Percentiles rank a stretch among this genome's conserved stretches.
Evolutionary conservation across 179 eudicot species (phyloP).

Genomic region (Carnegiea gigantea): DNA sequence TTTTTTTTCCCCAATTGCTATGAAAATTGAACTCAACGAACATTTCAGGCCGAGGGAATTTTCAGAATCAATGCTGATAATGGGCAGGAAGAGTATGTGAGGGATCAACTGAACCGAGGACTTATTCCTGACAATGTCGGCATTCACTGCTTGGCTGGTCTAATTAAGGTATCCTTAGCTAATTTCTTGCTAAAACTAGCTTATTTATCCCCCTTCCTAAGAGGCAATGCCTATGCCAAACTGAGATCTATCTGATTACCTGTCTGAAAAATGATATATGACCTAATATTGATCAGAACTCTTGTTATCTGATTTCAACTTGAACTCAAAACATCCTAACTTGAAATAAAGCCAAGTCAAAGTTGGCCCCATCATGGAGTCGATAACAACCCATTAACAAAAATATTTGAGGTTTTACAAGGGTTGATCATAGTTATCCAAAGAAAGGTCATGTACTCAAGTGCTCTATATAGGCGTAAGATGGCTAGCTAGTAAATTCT

Average conservation of each 20-base stretch:
- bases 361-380: neutral
- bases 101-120: conserved; percentile 74
- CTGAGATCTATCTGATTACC: neutral
- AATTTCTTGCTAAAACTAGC: neutral
- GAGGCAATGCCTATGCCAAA: neutral
- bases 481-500: neutral
- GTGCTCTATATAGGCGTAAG: neutral
- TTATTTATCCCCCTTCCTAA: neutral
- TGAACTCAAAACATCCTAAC: neutral
- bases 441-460: neutral
- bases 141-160: conserved; percentile 81
- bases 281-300: neutral
- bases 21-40: neutral
- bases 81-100: conserved; percentile 72
- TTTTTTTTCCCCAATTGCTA: conserved; percentile 19
- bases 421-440: neutral
- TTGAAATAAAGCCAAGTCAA: neutral
- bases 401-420: neutral
- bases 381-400: neutral
- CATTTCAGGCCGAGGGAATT: conserved; percentile 70
- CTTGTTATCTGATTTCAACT: neutral
- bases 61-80: conserved; percentile 85
- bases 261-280: neutral
- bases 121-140: conserved; percentile 69
- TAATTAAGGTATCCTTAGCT: conserved; percentile 57